These are phyloP conservation scores for Penicillium roqueforti DNA, from an alignment of 495 filamentous ascomycete species.

Conservation along the genomic window DNA sequence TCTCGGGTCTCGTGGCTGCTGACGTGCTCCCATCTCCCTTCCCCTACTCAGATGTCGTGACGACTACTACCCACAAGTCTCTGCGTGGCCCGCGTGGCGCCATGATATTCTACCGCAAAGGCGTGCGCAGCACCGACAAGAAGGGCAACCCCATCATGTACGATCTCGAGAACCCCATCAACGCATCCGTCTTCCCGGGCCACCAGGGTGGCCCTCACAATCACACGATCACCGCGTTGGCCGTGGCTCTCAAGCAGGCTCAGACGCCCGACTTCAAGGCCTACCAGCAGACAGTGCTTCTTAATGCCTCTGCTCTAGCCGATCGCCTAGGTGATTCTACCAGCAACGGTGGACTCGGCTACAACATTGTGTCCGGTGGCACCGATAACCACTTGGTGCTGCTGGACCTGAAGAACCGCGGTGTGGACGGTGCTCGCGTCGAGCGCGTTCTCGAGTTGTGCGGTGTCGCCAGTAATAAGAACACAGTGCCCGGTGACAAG, in stretches of 20 bases:
- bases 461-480: slow-evolving; percentile 96
- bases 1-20: slow-evolving; percentile 89
- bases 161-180: slow-evolving; percentile 91
- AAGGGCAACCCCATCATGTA: slow-evolving; percentile 80
- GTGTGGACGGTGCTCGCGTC: slow-evolving; percentile 87
- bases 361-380: slow-evolving; percentile 85
- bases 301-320: slow-evolving; percentile 83
- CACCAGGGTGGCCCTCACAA: slow-evolving; percentile 98
- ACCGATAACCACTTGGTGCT: slow-evolving; percentile 97
- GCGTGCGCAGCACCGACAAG: slow-evolving; percentile 82
- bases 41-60: slow-evolving; percentile 83
- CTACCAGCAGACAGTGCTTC: slow-evolving; percentile 84
- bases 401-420: slow-evolving; percentile 87
- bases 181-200: slow-evolving; percentile 96
- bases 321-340: slow-evolving; percentile 66
- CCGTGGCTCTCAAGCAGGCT: slow-evolving; percentile 91
- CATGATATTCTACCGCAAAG: slow-evolving; percentile 97
- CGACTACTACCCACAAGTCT: slow-evolving; percentile 98
- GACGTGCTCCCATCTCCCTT: slow-evolving; percentile 90
- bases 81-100: slow-evolving; percentile 91
- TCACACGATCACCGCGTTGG: slow-evolving; percentile 93
- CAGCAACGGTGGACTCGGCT: slow-evolving; percentile 74
- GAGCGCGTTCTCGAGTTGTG: slow-evolving; percentile 93
- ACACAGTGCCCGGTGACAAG: slow-evolving; percentile 93
- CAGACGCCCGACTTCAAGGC: slow-evolving; percentile 80